These are phyloP conservation scores for Macrocybe gigantea DNA, from an alignment of 768 basidiomycete species.

Conservation along the genomic window DNA sequence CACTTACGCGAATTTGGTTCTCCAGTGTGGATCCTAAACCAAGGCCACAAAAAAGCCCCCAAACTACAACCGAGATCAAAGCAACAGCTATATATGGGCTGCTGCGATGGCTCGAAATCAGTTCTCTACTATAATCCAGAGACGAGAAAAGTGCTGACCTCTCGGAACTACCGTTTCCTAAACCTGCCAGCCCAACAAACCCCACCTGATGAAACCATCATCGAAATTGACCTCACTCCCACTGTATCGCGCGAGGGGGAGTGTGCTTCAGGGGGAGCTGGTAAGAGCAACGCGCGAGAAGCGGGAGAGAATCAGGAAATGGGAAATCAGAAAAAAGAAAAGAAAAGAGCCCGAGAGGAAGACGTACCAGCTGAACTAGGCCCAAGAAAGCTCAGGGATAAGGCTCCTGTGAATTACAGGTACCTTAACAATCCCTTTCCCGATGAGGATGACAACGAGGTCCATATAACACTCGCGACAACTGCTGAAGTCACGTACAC, in stretches of 20 bases:
- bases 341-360: too few relatives aligned
- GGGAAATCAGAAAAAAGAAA: too few relatives aligned
- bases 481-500: constrained; percentile 1
- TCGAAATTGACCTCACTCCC: background rate
- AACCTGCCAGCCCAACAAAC: background rate
- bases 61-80: constrained; percentile 1
- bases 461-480: too few relatives aligned
- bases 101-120: background rate
- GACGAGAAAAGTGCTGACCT: background rate
- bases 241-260: background rate
- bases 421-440: too few relatives aligned
- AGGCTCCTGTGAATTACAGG: too few relatives aligned
- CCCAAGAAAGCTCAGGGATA: too few relatives aligned
- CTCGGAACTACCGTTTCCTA: background rate
- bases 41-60: background rate
- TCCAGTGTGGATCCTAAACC: background rate
- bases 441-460: too few relatives aligned
- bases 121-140: background rate
- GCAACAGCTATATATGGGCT: constrained; percentile 24
- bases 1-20: constrained; percentile 13
- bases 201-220: background rate
- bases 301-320: too few relatives aligned
- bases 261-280: background rate
- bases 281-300: too few relatives aligned
- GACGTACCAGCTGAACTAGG: too few relatives aligned